Base-by-base conservation (phyloP, 148 eudicot species). In the Heliamphora exappendiculata region DNA sequence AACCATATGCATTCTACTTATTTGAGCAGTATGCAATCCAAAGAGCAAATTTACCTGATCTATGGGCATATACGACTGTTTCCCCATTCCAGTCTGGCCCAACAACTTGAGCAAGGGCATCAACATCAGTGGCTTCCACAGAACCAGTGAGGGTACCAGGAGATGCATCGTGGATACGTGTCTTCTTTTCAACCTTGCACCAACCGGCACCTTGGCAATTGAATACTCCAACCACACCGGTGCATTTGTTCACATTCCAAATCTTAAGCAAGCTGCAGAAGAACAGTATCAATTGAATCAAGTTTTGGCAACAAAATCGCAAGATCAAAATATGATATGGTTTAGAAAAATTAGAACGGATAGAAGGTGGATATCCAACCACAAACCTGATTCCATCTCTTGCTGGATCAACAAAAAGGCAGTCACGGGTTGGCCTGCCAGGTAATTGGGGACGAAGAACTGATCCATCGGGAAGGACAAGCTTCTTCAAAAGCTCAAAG, bases 191-290 rank as follows among this genome's bases (percentile, higher is more conserved):
- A 16, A 89, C 76, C 85, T 86, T 92, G 82, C 97, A 90, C 98
- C 98, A 94, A 39, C 97, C 98, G 4, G 97, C 98, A 76, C 98
- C 97, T 75, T 94, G 98, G 86, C 98, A 94, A 80, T 94, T 94
- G 87, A 94, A 94, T 10, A 92, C 87, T 42, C 98, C 98, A 42
- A 94, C 92, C 78, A 94, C 90, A 57, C 98, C 98, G 7, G 92
- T 83, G 81, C 87, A 91, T 62, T 92, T 92, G 86, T 94, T 94
- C 82, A 78, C 70, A 76, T 92, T 94, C 98, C 98, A 94, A 37
- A 94, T 86, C 63, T 94, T 92, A 71, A 94, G 89, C 86, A 94
- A 86, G 86, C 96, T 94, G 88, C 81, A 86, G 29, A 19, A 86
- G 29, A 19, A 78, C 41, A 36, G 54, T 5, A 67, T 4, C 36